Conservation (phyloP, 129 eudicot genomes). For the Mikania micrantha region DNA sequence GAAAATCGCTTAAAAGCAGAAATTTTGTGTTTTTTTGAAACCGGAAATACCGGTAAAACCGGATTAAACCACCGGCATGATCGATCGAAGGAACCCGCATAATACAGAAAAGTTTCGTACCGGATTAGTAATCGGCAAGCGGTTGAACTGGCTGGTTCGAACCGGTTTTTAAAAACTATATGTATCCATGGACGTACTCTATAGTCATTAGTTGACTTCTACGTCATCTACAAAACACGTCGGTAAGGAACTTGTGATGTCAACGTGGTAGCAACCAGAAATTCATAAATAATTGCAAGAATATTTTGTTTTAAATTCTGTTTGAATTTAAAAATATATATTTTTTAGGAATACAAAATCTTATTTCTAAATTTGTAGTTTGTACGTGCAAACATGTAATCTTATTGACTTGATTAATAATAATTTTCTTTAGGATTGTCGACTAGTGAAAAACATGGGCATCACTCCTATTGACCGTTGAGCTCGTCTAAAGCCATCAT, state of each 20-base stretch:
- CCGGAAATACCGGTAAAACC: too few species aligned
- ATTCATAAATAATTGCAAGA: background rate
- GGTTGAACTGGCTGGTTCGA: too few species aligned
- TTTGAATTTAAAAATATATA: background rate
- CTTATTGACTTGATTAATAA: slow-evolving; percentile 16
- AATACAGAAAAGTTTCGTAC: too few species aligned
- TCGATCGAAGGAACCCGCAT: too few species aligned
- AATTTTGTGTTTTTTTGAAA: too few species aligned
- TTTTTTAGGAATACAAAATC: slow-evolving; percentile 2
- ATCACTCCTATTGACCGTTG: slow-evolving; percentile 22
- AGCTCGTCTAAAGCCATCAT: slow-evolving; percentile 6
- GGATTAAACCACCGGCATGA: too few species aligned
- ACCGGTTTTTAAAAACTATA: too few species aligned
- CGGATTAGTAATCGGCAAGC: too few species aligned
- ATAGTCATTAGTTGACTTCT: background rate
- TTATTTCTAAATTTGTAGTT: background rate
- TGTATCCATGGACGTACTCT: too few species aligned
- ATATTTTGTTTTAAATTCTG: background rate
- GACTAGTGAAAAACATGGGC: slow-evolving; percentile 22
- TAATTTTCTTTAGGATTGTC: background rate
- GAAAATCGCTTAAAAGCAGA: too few species aligned
- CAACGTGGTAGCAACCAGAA: background rate
- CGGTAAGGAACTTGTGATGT: background rate
- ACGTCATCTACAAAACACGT: background rate
- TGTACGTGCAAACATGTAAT: slow-evolving; percentile 33